Evolutionary conservation across 116 monocot genomes (phyloP).

Genomic region (Dioscorea cayenensis): DNA sequence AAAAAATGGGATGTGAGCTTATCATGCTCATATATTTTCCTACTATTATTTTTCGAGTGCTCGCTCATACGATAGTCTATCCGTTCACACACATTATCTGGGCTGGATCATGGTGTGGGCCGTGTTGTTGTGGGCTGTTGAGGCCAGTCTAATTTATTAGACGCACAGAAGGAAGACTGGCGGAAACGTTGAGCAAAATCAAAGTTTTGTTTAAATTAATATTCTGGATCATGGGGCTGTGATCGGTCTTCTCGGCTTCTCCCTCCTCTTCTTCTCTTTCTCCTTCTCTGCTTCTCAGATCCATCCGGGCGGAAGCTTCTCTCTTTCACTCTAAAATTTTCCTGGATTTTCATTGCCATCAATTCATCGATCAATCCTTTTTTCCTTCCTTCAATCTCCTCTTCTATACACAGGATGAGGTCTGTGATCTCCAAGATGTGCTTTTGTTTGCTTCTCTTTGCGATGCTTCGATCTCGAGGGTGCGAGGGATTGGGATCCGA

Average conservation of each 20-base stretch:
- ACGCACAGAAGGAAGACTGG: no score
- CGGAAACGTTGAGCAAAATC: no score
- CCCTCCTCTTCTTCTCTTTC: neutral
- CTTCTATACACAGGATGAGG: conserved; percentile 2
- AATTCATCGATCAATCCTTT: neutral
- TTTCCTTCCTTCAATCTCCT: neutral
- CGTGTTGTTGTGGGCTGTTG: no score
- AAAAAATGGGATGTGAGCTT: no score
- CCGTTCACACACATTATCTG: no score
- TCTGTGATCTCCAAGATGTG: conserved; percentile 11
- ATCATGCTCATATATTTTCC: no score
- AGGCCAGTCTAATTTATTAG: no score
- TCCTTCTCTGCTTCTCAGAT: no score
- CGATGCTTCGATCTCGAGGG: conserved; percentile 3
- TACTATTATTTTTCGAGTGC: no score
- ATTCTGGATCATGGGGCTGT: neutral
- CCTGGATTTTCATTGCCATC: neutral
- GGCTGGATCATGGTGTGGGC: no score
- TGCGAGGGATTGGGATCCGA: conserved; percentile 10
- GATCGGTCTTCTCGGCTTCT: neutral
- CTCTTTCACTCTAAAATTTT: neutral
- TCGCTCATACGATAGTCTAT: no score
- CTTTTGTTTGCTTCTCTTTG: conserved; percentile 11
- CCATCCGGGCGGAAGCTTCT: neutral
- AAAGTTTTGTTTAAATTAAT: neutral